Evolutionary conservation across 768 basidiomycete genomes (phyloP).

Genomic region (Dioszegia aurantiaca): DNA sequence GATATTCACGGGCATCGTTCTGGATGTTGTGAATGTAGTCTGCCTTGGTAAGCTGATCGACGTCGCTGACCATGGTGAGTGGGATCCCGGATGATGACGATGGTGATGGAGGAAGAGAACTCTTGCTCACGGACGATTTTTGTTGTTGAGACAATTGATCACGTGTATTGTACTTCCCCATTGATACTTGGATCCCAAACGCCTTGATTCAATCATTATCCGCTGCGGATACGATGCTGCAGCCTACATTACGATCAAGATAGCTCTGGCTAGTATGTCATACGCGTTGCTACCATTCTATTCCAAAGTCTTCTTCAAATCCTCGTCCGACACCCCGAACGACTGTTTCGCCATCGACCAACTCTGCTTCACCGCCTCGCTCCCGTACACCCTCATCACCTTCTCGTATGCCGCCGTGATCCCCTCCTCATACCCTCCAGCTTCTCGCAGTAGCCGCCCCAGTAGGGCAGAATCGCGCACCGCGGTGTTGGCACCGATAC

Average conservation of each 20-base stretch:
- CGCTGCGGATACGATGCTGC: too few relatives aligned
- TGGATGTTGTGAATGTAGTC: slow-evolving; percentile 20
- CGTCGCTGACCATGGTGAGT: slow-evolving; percentile 5
- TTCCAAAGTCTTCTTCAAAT: slow-evolving; percentile 3
- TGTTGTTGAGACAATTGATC: not conserved
- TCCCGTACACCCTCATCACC: slow-evolving; percentile 30
- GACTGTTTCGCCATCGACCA: slow-evolving; percentile 15
- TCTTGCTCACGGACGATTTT: not conserved
- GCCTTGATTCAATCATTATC: too few relatives aligned
- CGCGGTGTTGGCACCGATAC: slow-evolving; percentile 32
- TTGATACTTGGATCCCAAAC: too few relatives aligned
- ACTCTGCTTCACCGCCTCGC: slow-evolving; percentile 24
- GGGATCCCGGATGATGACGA: not conserved
- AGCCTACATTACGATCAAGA: too few relatives aligned
- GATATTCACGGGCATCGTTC: slow-evolving; percentile 15
- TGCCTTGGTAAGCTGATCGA: slow-evolving; percentile 6
- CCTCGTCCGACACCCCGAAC: slow-evolving; percentile 14
- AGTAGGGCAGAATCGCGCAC: slow-evolving; percentile 27
- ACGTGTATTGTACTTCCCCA: too few relatives aligned
- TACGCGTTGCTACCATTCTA: too few relatives aligned
- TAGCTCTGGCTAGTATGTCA: too few relatives aligned
- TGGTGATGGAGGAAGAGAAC: not conserved
- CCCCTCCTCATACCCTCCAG: slow-evolving; percentile 24
- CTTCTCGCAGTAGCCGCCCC: slow-evolving; percentile 16
- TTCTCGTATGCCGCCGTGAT: slow-evolving; percentile 32